Evolutionary conservation across 495 filamentous ascomycete genomes (phyloP).

Genomic region (Tuber umbilicatum): DNA sequence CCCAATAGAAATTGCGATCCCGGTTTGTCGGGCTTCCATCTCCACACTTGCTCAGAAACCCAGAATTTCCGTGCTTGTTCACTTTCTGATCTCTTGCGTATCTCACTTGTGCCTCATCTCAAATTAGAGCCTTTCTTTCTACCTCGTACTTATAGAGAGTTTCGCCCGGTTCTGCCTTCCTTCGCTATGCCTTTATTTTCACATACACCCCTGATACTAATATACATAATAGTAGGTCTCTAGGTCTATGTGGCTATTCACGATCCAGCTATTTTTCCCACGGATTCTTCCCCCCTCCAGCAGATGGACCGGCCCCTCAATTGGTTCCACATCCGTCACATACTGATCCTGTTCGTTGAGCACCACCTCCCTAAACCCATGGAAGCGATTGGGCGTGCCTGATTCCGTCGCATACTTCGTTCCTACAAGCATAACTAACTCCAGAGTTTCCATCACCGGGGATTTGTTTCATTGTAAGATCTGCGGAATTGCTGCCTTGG

Average conservation of each 20-base stretch:
- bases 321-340: not conserved
- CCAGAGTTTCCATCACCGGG: not conserved
- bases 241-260: not conserved
- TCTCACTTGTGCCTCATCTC: too few species aligned
- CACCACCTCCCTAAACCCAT: constrained; percentile 2
- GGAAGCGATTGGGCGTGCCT: constrained; percentile 2
- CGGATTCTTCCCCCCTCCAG: not conserved
- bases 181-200: not conserved
- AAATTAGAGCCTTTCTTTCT: too few species aligned
- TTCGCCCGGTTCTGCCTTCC: not conserved
- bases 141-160: too few species aligned
- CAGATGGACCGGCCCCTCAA: constrained; percentile 4
- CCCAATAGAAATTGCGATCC: not conserved
- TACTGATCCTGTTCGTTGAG: not conserved
- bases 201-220: not conserved
- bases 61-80: too few species aligned
- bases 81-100: too few species aligned
- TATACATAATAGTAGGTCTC: not conserved
- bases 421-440: not conserved
- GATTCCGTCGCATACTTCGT: constrained; percentile 3
- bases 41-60: too few species aligned
- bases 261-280: not conserved
- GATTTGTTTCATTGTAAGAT: not conserved
- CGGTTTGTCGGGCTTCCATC: not conserved
- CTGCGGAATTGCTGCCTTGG: not conserved